phyloP scores from a whole-genome alignment of 2,329 filamentous ascomycete species.

The Paecilomyces niveus region DNA sequence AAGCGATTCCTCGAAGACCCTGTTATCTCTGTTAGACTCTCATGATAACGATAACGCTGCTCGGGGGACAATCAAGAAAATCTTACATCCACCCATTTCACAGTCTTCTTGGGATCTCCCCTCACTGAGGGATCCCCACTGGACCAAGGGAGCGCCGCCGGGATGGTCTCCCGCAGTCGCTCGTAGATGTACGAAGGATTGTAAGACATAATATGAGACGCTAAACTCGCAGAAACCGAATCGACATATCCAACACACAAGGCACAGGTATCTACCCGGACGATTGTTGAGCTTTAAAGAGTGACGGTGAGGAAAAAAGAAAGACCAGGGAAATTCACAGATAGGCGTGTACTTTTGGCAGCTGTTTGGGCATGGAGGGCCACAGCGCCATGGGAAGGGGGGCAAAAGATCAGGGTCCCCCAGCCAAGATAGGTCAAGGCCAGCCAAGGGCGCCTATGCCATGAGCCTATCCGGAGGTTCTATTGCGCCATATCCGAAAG shows the following conservation, averaged over 20 bases:
- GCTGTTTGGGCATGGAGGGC: neutral
- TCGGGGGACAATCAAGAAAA: conserved; percentile 18
- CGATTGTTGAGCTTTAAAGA: neutral
- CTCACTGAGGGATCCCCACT: conserved; percentile 16
- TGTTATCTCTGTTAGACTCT: conserved; percentile 13
- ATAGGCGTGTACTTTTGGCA: neutral
- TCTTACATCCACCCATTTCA: conserved; percentile 54
- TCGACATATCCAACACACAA: neutral
- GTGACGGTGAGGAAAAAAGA: neutral
- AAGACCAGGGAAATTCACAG: neutral
- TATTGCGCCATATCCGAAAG: neutral
- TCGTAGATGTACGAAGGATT: conserved; percentile 10
- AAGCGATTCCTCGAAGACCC: conserved; percentile 48
- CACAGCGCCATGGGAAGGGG: neutral
- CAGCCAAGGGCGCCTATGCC: neutral
- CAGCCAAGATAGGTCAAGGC: neutral
- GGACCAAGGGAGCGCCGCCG: conserved; percentile 13
- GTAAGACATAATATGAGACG: neutral
- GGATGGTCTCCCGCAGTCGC: conserved; percentile 10
- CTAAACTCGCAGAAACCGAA: neutral
- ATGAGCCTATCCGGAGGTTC: neutral
- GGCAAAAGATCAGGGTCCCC: neutral
- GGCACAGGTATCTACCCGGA: neutral
- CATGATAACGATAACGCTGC: neutral
- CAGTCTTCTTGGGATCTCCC: conserved; percentile 31